Evolutionary conservation across 192 early-diverging fungal species (phyloP).

Genomic region (Coemansia asiatica): DNA sequence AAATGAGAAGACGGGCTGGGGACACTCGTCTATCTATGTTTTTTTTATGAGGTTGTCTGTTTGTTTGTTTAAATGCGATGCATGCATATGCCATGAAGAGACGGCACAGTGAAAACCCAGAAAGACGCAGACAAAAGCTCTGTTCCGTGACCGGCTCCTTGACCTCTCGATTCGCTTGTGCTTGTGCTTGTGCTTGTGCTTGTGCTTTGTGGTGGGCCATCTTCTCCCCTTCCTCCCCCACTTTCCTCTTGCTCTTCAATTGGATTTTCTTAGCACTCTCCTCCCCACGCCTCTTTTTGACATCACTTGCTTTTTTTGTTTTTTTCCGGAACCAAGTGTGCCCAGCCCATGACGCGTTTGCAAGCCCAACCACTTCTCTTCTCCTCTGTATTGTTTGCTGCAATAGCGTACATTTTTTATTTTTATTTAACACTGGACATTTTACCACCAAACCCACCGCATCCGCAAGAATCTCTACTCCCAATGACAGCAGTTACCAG

Average conservation of each 20-base stretch:
- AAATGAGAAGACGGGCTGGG: too few species aligned
- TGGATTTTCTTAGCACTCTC: not conserved
- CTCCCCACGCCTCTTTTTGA: not conserved
- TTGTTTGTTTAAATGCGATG: too few species aligned
- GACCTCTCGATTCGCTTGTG: too few species aligned
- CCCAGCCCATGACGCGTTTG: not conserved
- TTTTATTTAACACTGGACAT: not conserved
- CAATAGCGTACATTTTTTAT: conserved; percentile 8
- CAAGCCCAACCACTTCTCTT: not conserved
- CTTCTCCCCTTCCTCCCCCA: not conserved
- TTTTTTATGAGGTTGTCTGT: too few species aligned
- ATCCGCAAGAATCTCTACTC: not conserved
- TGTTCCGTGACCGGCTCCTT: too few species aligned
- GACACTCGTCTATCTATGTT: too few species aligned
- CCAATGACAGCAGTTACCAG: conserved; percentile 1
- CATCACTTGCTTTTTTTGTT: not conserved
- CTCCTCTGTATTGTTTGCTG: conserved; percentile 4
- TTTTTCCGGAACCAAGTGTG: not conserved
- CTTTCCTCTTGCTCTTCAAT: not conserved
- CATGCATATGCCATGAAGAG: too few species aligned
- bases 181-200: too few species aligned
- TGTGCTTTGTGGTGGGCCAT: too few species aligned
- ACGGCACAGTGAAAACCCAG: too few species aligned
- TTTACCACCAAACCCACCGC: not conserved
- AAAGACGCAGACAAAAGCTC: too few species aligned